phyloP scores from a whole-genome alignment of 805 yeast species.

The Grigorovia yakushimaensis region DNA sequence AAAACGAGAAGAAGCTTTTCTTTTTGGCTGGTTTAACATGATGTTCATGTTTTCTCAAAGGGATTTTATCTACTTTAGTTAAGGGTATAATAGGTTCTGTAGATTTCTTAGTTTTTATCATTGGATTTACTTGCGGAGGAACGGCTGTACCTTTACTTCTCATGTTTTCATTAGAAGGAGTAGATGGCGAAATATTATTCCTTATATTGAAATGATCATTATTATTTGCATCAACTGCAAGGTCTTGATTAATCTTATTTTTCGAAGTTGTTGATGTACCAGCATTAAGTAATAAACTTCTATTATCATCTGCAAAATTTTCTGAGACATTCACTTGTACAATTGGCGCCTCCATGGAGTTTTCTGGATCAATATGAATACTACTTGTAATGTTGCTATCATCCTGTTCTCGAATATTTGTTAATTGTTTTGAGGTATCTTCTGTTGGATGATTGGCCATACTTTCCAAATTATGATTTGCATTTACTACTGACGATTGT shows the following conservation, averaged over 20 bases:
- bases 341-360: too few species aligned
- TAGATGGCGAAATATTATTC: background rate
- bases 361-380: too few species aligned
- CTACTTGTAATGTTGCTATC: too few species aligned
- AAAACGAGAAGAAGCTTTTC: constrained; percentile 24
- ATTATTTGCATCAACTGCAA: background rate
- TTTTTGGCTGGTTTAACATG: constrained; percentile 9
- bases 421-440: background rate
- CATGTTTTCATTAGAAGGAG: too few species aligned
- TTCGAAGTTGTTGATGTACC: background rate
- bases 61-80: background rate
- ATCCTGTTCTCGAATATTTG: too few species aligned
- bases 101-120: too few species aligned
- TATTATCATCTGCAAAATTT: background rate
- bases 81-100: background rate
- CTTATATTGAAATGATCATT: background rate
- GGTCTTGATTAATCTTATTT: background rate
- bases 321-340: too few species aligned
- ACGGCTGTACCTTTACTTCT: too few species aligned
- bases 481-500: background rate
- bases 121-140: too few species aligned
- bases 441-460: background rate
- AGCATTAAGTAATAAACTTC: background rate
- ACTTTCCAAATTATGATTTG: background rate
- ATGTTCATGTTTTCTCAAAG: background rate